Evolutionary conservation across 139 green algal species (phyloP).

Genomic region (Pseudopediastrum boryanum): DNA sequence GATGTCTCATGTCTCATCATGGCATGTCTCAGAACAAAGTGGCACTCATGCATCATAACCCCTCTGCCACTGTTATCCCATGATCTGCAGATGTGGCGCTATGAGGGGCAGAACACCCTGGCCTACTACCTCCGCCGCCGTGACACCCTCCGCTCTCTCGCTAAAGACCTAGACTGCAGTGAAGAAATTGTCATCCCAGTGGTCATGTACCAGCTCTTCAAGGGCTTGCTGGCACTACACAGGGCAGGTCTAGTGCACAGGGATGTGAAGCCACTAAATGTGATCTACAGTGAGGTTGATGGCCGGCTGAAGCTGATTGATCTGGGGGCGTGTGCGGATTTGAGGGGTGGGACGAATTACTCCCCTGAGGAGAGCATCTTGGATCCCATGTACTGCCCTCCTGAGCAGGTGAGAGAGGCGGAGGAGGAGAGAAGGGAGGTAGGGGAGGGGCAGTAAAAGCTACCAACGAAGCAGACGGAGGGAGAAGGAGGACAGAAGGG

Average conservation of each 20-base stretch:
- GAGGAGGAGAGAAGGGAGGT: too few species aligned
- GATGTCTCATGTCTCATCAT: too few species aligned
- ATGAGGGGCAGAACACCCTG: conserved; percentile 74
- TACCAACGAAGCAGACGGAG: too few species aligned
- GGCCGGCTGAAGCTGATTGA: conserved; percentile 72
- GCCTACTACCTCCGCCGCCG: conserved; percentile 80
- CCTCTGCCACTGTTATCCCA: neutral
- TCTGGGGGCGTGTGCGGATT: conserved; percentile 71
- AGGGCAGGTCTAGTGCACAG: conserved; percentile 86
- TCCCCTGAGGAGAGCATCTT: conserved; percentile 86
- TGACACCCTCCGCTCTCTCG: conserved; percentile 70
- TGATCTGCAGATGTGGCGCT: conserved; percentile 75
- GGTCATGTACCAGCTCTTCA: conserved; percentile 81
- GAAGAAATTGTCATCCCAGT: conserved; percentile 67
- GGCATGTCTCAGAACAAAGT: too few species aligned
- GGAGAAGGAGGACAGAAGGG: too few species aligned
- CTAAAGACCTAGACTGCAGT: conserved; percentile 64
- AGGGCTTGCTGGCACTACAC: conserved; percentile 78
- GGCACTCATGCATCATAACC: neutral
- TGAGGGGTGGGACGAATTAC: conserved; percentile 92
- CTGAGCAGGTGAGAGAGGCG: conserved; percentile 72
- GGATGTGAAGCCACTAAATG: conserved; percentile 92
- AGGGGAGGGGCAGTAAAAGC: too few species aligned
- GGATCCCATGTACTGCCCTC: conserved; percentile 88
- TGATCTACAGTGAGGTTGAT: conserved; percentile 77